These are phyloP conservation scores for Monilinia laxa DNA, from an alignment of 2,329 filamentous ascomycete genomes.

Conservation along the genomic window DNA sequence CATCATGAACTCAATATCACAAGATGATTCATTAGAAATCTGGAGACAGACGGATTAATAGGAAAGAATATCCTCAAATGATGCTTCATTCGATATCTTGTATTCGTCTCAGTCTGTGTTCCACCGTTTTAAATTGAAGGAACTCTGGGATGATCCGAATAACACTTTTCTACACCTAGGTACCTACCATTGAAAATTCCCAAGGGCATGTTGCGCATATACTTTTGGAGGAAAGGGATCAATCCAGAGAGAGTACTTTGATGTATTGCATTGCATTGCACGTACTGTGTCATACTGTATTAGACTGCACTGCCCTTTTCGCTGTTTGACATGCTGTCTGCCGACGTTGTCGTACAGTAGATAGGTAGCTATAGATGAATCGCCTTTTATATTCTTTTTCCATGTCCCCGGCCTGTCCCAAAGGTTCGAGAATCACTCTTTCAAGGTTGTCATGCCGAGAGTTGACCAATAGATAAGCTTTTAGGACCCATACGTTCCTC, in stretches of 20 bases:
- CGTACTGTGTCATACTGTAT: too few relatives aligned
- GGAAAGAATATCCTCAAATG: neutral
- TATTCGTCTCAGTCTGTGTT: too few relatives aligned
- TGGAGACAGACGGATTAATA: neutral
- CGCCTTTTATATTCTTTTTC: conserved; percentile 1
- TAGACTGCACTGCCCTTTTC: neutral
- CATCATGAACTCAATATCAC: neutral
- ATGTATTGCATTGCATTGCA: too few relatives aligned
- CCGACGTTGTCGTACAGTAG: neutral
- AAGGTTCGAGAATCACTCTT: neutral
- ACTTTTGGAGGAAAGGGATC: too few relatives aligned
- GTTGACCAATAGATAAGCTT: conserved; percentile 22
- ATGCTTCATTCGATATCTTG: too few relatives aligned
- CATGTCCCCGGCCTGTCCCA: too few relatives aligned
- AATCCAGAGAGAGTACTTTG: too few relatives aligned
- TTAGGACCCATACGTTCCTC: neutral
- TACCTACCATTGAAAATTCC: neutral
- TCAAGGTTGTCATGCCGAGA: neutral
- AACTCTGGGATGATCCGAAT: neutral
- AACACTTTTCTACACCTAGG: too few relatives aligned
- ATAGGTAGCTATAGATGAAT: neutral
- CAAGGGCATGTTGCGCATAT: neutral
- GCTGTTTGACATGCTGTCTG: neutral
- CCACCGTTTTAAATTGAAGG: neutral
- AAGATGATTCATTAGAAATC: too few relatives aligned